Base-by-base conservation (phyloP, 176 grass and related monocot species). In the Otatea glauca region DNA sequence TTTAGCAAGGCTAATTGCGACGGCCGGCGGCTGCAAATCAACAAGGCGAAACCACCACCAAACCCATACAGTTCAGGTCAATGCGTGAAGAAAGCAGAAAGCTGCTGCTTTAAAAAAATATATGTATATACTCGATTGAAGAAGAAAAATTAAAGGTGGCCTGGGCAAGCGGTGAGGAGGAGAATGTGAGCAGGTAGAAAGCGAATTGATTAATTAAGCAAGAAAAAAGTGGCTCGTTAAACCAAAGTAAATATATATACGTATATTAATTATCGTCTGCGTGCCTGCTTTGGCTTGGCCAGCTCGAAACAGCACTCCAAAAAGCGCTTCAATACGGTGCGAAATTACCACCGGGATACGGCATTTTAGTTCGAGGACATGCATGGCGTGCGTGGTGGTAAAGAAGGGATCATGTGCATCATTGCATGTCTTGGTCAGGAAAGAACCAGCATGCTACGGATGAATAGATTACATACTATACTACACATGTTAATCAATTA, bases 261-360 rank as follows among this genome's bases (percentile, higher is more conserved):
- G 29, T 29, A 29, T 29, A 29, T 29, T 29, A 29, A 29, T 29
- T 29, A 1, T 29, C 29, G 29, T 29, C 29, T 29, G 29, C 81
- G 35, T 83, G 65, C 23, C 45, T 13, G 56, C 86, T 88, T 88
- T 83, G 80, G 54, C 76, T 62, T 56, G 68, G 50, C 50, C 70
- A 85, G 82, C 88, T 89, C 34, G 71, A 76, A 70, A 84, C 58
- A 34, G 35, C 47, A 9, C 23, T 9, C 3, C 6, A 0, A 53
- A 89, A 86, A 34, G 35, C 54, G 65, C 71, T 76, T 89, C 76
- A 29, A 14, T 5, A 32, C 75, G n/a, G 42, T 14, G 71, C 54
- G 71, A 81, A 86, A 86, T 71, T 86, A 81, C 88, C 77, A 29
- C 64, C 44, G 1, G 54, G 77, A 89, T 70, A 89, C 83, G 59